Conservation (phyloP, 1,284 basidiomycete genomes). For the Leccinum solheimii region DNA sequence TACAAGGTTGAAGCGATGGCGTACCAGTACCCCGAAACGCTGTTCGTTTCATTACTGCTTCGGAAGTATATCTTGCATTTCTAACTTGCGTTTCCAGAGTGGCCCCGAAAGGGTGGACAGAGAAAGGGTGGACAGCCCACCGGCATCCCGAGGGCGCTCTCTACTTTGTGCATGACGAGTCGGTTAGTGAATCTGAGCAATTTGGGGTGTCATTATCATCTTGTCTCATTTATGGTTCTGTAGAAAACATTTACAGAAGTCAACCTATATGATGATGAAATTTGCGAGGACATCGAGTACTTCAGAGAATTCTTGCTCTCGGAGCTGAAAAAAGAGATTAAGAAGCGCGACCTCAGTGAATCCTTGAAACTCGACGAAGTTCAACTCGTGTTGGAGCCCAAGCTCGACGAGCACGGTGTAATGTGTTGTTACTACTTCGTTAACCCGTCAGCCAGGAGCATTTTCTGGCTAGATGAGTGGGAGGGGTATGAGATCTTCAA, state of each 20-base stretch:
- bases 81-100: slow-evolving; percentile 11
- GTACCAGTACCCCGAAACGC: slow-evolving; percentile 18
- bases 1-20: slow-evolving; percentile 21
- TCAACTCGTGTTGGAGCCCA: slow-evolving; percentile 35
- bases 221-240: neutral
- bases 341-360: neutral
- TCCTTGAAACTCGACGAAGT: slow-evolving; percentile 22
- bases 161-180: slow-evolving; percentile 29
- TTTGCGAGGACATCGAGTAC: slow-evolving; percentile 26
- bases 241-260: slow-evolving; percentile 37
- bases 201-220: neutral
- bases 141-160: slow-evolving; percentile 33
- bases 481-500: slow-evolving; percentile 18
- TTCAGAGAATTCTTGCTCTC: slow-evolving; percentile 19
- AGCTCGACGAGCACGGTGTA: slow-evolving; percentile 1
- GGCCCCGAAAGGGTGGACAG: slow-evolving; percentile 26
- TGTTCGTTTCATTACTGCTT: slow-evolving; percentile 16
- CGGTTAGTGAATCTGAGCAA: slow-evolving; percentile 22
- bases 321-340: slow-evolving; percentile 14
- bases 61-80: neutral
- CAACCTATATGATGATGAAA: slow-evolving; percentile 19
- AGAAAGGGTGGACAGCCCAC: slow-evolving; percentile 24
- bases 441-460: slow-evolving; percentile 23
- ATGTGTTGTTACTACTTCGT: slow-evolving; percentile 35
- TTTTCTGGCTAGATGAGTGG: slow-evolving; percentile 36